Evolutionary conservation across 2,329 filamentous ascomycete genomes (phyloP), one percentile per base, ranked within the genome.

Genomic region (Cercospora zeina): DNA sequence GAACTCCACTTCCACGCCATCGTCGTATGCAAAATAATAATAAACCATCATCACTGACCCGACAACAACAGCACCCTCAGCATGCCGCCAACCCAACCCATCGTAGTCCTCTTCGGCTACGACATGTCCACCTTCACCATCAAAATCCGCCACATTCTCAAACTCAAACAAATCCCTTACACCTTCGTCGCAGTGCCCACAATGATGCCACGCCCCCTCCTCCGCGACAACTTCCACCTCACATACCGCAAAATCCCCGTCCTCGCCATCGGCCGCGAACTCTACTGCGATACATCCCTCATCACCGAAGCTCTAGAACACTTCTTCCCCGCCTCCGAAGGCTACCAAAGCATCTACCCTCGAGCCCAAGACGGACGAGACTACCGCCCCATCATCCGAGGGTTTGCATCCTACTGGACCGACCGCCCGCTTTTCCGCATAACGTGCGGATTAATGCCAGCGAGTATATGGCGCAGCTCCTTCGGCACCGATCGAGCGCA

Each of bases 341-440:
- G 73, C n/a, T 76, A 71, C 54, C 70, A 70, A 7, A 71, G 70
- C 11, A 66, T 78, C 5, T 78, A 78, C 62, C 77, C 76, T 1
- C 53, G 60, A 5, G 68, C 71, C 1, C 53, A 67, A 3, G 74
- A 72, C 37, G 71, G 71, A 1, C 71, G 76, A 67, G 64, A 66
- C n/a, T 77, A 79, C 58, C 55, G 72, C 6, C 69, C 70, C 0
- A 59, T 78, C 2, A 76, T 73, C 4, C 66, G 77, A n/a, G 75
- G 76, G 0, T 77, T 78, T 36, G 73, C 76, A 2, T 72, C 68
- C n/a, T 78, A 77, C 63, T 78, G 76, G 77, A 74, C 72, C 2
- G 77, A 79, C 62, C 58, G 75, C 30, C 74, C 77, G 0, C 64
- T 78, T 4, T 78, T 78, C 66, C 70, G 77, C 14, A 70, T 73